These are phyloP conservation scores for Cercis canadensis DNA, from an alignment of 306 rosid species.

Conservation along the genomic window DNA sequence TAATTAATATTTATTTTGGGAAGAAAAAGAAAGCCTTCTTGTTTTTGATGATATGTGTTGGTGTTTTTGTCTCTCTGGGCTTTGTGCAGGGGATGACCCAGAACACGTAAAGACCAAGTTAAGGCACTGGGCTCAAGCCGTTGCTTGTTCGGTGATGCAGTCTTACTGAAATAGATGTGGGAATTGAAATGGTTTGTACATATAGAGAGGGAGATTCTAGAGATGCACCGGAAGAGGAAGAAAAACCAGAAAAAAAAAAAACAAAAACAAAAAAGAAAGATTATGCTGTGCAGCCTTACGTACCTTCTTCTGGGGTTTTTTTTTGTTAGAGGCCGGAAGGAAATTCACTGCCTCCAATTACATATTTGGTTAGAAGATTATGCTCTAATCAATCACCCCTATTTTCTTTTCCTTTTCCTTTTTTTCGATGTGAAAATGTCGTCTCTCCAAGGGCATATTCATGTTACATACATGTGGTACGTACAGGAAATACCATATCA, in stretches of 20 bases:
- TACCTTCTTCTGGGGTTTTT: background rate
- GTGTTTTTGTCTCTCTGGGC: background rate
- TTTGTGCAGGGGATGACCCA: constrained; percentile 82
- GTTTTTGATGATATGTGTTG: background rate
- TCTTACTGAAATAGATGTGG: too few relatives aligned
- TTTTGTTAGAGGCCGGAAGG: constrained; percentile 18
- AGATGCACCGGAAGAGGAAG: constrained; percentile 6
- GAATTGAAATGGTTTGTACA: constrained; percentile 47
- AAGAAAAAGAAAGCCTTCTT: background rate
- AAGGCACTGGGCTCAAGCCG: constrained; percentile 98
- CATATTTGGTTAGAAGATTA: constrained; percentile 27
- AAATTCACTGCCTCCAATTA: constrained; percentile 14
- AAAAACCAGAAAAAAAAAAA: background rate
- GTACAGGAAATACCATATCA: too few relatives aligned
- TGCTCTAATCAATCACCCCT: constrained; percentile 17
- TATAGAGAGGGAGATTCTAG: constrained; percentile 51
- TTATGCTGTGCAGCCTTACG: too few relatives aligned
- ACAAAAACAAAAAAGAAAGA: too few relatives aligned
- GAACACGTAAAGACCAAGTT: constrained; percentile 80
- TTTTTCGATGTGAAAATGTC: constrained; percentile 4
- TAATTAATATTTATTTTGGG: background rate
- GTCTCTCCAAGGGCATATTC: constrained; percentile 16
- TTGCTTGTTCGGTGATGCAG: constrained; percentile 94
- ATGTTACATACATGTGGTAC: too few relatives aligned
- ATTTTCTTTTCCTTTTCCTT: constrained; percentile 9